phyloP scores from a whole-genome alignment of 2,329 filamentous ascomycete species.

The Aspergillus sp. region DNA sequence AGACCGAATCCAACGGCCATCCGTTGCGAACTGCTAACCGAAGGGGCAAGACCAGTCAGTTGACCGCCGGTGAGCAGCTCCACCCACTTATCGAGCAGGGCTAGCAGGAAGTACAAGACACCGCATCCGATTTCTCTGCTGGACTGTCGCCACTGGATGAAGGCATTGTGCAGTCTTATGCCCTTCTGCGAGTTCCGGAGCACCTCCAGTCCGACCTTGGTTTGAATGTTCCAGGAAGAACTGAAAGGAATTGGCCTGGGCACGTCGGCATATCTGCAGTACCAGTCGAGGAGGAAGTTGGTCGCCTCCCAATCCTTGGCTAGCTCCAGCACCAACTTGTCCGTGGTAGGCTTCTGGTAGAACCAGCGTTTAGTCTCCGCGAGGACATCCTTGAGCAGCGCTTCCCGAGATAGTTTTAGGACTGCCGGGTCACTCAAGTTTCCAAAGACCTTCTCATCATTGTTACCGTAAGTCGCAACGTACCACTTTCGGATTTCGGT shows the following conservation, averaged over 20 bases:
- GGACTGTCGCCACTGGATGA: constrained; percentile 61
- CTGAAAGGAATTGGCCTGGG: constrained; percentile 57
- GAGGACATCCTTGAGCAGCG: constrained; percentile 49
- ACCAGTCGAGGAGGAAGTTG: constrained; percentile 58
- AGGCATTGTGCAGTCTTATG: constrained; percentile 58
- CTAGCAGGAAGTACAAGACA: constrained; percentile 57
- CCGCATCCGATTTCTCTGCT: constrained; percentile 58
- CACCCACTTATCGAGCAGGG: constrained; percentile 59
- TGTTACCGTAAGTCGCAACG: constrained; percentile 34
- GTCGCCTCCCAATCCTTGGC: constrained; percentile 56
- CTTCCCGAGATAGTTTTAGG: constrained; percentile 50
- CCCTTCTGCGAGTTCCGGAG: constrained; percentile 58
- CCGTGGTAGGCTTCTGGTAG: constrained; percentile 47
- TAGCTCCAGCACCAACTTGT: constrained; percentile 53
- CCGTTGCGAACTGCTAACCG: constrained; percentile 41
- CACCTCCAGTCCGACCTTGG: constrained; percentile 56
- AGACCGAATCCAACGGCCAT: constrained; percentile 58
- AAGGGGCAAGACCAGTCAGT: constrained; percentile 42
- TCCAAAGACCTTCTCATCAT: constrained; percentile 44
- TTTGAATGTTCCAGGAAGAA: constrained; percentile 61
- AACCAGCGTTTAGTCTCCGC: constrained; percentile 47
- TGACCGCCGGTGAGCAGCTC: constrained; percentile 50
- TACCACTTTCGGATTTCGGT: constrained; percentile 46
- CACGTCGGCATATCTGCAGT: constrained; percentile 51
- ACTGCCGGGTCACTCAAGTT: constrained; percentile 53